phyloP scores from a whole-genome alignment of 2,329 filamentous ascomycete genomes.

The Aspergillus sp. region DNA sequence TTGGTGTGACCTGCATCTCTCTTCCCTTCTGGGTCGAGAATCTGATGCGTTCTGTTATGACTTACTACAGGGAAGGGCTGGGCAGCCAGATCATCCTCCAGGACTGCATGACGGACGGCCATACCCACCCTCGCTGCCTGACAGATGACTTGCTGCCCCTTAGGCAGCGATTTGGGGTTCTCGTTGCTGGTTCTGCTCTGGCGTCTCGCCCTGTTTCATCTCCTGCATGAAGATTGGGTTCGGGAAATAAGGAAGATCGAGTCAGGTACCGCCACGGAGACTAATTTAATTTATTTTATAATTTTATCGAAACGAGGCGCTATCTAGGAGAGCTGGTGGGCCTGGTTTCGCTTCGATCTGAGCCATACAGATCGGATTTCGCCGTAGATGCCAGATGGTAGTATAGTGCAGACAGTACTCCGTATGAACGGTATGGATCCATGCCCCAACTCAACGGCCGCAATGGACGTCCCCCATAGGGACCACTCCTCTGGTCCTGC shows the following conservation, averaged over 20 bases:
- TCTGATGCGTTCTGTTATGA: too few relatives aligned
- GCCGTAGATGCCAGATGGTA: neutral
- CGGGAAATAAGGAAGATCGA: neutral
- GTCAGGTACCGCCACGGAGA: neutral
- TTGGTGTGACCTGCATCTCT: neutral
- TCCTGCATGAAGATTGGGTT: neutral
- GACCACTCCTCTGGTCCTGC: neutral
- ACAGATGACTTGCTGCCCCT: neutral
- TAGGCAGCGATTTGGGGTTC: neutral
- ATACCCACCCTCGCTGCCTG: neutral
- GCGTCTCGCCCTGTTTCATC: neutral
- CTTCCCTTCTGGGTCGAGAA: too few relatives aligned
- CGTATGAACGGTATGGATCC: too few relatives aligned
- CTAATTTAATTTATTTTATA: neutral
- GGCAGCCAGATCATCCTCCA: neutral
- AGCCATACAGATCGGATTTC: neutral
- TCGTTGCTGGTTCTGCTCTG: too few relatives aligned
- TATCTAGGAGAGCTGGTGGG: neutral
- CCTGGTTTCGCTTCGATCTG: neutral
- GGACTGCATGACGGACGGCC: neutral
- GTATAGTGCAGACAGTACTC: neutral
- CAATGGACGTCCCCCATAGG: too few relatives aligned
- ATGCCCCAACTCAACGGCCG: too few relatives aligned
- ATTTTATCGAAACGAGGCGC: too few relatives aligned
- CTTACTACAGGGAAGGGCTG: neutral